Base-by-base conservation (phyloP, 208 protist species). In the Leishmania lainsoni region DNA sequence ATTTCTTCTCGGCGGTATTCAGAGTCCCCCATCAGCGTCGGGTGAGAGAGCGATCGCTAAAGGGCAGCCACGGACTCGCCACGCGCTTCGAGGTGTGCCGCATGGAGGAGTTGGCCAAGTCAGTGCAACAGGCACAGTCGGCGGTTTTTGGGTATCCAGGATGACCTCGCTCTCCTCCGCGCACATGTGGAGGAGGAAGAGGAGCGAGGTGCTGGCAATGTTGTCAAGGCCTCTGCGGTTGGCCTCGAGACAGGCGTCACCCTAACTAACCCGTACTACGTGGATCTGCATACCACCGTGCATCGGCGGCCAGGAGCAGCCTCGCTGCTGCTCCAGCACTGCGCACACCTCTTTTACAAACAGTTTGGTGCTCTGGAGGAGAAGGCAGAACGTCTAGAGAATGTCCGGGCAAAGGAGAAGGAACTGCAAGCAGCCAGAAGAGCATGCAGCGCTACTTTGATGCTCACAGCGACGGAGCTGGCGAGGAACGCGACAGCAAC, bases 391-490 rank as follows among this genome's bases (percentile, higher is more conserved):
- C 73, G 78, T 4, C 72, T 90, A n/a, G 76, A 76, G 5, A 84
- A 90, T 61, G 81, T 90, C 16, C 65, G 76, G 3, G 65, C 76
- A 3, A 86, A 86, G 29, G 87, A 89, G 68, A 84, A 85, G 65
- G 76, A 85, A 54, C 68, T 94, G 58, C 70, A 83, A 42, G 83
- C 85, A 0, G 83, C 85, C 26, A 91, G 80, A 86, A 82, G 69
- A 86, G 81, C 54, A 90, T 94, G 88, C 85, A 82, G 70, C 90
- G 90, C 2, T 94, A 94, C 85, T 87, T 94, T 6, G 83, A 92
- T n/a, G 76, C 79, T 0, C 90, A 92, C 69, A n/a, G 75, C 75
- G 17, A 81, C 72, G 22, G 74, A 82, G n/a, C 69, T 88, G 71
- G 80, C 63, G 83, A 82, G 39, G 75, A 78, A 45, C 78, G 56